Percentiles rank a stretch among this genome's conserved stretches.
These are phyloP conservation scores for Trichophaea hybrida DNA, from an alignment of 2,329 filamentous ascomycete genomes.

Conservation along the genomic window DNA sequence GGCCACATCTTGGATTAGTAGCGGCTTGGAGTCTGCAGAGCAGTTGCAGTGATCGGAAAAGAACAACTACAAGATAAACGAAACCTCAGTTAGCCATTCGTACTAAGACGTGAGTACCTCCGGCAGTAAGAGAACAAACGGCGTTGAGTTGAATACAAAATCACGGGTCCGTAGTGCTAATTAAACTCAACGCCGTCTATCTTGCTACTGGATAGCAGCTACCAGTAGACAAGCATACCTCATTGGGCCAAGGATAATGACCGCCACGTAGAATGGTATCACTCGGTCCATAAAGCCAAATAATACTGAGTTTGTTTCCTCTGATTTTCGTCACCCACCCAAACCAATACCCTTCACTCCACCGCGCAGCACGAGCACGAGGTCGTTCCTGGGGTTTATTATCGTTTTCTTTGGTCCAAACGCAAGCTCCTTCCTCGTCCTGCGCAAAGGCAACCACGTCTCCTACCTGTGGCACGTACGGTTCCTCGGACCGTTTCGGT, in stretches of 20 bases:
- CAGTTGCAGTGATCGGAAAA: constrained; percentile 65
- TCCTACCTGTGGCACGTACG: background rate
- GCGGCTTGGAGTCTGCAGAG: constrained; percentile 36
- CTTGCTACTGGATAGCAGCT: background rate
- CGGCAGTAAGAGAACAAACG: too few species aligned
- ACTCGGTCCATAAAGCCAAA: constrained; percentile 58
- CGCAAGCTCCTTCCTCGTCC: constrained; percentile 40
- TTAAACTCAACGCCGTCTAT: background rate
- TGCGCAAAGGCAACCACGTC: constrained; percentile 38
- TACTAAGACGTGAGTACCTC: too few species aligned
- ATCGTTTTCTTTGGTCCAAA: constrained; percentile 34
- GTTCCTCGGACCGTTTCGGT: constrained; percentile 9
- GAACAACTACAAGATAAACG: constrained; percentile 39
- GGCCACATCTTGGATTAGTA: constrained; percentile 43
- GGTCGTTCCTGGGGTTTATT: background rate
- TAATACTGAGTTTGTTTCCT: constrained; percentile 32
- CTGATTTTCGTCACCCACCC: constrained; percentile 49
- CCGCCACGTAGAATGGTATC: constrained; percentile 57
- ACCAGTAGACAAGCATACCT: constrained; percentile 30
- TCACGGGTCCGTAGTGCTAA: too few species aligned
- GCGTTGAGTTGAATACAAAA: too few species aligned
- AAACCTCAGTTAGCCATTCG: too few species aligned
- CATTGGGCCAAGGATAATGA: constrained; percentile 55
- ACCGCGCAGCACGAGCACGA: background rate
- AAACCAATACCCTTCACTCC: constrained; percentile 42